Base-by-base conservation (phyloP, 2,329 filamentous ascomycete species). In the Fusarium fujikuroi region DNA sequence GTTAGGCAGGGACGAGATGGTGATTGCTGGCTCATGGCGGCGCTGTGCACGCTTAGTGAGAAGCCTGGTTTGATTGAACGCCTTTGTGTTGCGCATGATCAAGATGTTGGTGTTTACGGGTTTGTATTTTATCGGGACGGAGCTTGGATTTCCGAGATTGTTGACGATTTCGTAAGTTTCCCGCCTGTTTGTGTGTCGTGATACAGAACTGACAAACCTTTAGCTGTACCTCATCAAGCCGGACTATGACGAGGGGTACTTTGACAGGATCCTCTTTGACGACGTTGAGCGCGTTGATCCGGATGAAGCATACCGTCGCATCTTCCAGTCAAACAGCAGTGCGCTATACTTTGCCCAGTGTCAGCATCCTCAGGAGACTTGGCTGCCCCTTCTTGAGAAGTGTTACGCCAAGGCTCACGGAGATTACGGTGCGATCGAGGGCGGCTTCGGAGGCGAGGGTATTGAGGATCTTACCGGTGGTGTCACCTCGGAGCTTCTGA, bases 21-120 rank as follows among this genome's bases (percentile, higher is more conserved):
- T 4, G 93, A 97, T 78, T 97, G 94, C 80, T 97, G 94, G 93
- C 89, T 96, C 64, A 90, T 97, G 84, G 92, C 94, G 11, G 92
- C 93, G 2, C 82, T 97, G 46, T 93, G 92, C 69, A 94, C 93
- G 0, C 86, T 97, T 69, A 91, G 90, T 74, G 94, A 93, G 78
- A 93, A 93, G 80, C 83, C 88, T 25, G 90, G 89, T 0, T 81
- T 95, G 69, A 93, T 96, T 60, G 90, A 95, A 79, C 88, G 85
- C 60, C 85, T 95, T 14, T 96, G 93, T 73, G 92, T 96, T 53
- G 91, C 89, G 9, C 88, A 89, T 18, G 89, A 96, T 73, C 89
- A 93, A 78, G 85, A 89, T 37, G 89, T 95, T 7, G 93, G 93
- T 18, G 93, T 95, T 2, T 96, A 96, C 75, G 94, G 94, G 2